Evolutionary conservation across 2,329 filamentous ascomycete genomes (phyloP).

Genomic region (Myriosclerotinia curreyana): DNA sequence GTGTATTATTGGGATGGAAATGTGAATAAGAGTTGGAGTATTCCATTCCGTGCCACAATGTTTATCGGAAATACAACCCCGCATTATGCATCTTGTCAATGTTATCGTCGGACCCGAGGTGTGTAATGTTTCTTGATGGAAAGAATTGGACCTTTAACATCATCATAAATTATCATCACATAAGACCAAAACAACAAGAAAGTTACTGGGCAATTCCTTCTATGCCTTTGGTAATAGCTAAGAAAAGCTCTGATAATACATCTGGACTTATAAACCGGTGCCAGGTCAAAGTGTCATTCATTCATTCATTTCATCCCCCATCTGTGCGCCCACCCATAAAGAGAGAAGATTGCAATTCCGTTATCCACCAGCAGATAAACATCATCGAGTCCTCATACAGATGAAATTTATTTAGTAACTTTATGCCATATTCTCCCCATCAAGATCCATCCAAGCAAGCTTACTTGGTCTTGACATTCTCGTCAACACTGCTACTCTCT

Average conservation of each 20-base stretch:
- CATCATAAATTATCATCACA: constrained; percentile 1
- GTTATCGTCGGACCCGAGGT: neutral
- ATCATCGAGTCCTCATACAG: constrained; percentile 23
- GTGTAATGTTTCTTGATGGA: neutral
- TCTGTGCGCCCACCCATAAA: constrained; percentile 26
- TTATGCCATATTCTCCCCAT: constrained; percentile 2
- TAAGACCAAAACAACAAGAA: neutral
- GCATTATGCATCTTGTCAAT: constrained; percentile 4
- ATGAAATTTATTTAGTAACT: constrained; percentile 2
- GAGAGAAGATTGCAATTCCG: constrained; percentile 31
- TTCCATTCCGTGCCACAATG: too few species aligned
- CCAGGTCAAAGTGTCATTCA: constrained; percentile 19
- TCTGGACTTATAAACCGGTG: constrained; percentile 30
- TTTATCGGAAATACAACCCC: neutral
- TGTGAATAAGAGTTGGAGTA: neutral
- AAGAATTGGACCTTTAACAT: neutral
- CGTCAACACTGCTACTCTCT: constrained; percentile 38
- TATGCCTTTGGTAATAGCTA: constrained; percentile 38
- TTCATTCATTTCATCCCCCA: constrained; percentile 25
- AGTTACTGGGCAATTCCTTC: constrained; percentile 37
- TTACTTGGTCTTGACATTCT: constrained; percentile 45
- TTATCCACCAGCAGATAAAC: constrained; percentile 32
- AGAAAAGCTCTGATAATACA: constrained; percentile 32
- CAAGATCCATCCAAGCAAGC: constrained; percentile 28
- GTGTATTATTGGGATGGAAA: neutral